Evolutionary conservation across 1,139 yeast genomes (phyloP).

Genomic region (Fermentozyma sake): DNA sequence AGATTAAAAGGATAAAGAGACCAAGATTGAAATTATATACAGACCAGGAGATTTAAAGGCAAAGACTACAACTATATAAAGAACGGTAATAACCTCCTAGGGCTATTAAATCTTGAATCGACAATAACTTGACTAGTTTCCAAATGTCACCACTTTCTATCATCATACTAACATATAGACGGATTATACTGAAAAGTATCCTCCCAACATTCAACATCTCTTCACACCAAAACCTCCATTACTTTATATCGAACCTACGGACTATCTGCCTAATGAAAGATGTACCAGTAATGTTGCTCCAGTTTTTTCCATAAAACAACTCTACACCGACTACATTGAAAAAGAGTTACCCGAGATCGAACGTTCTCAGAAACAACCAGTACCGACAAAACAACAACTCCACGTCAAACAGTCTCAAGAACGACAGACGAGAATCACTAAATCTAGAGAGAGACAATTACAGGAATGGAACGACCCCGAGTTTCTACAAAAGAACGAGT

Average conservation of each 20-base stretch:
- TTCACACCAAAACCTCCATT: constrained; percentile 73
- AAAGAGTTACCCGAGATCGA: constrained; percentile 22
- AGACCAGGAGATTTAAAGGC: no score
- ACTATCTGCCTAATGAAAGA: constrained; percentile 49
- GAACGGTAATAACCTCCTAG: no score
- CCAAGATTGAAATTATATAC: no score
- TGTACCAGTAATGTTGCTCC: constrained; percentile 51
- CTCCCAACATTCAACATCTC: constrained; percentile 58
- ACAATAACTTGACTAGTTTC: no score
- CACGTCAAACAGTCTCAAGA: constrained; percentile 7
- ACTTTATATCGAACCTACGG: constrained; percentile 49
- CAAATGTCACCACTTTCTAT: constrained; percentile 3
- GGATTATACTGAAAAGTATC: constrained; percentile 48
- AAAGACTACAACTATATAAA: no score
- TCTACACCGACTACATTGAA: constrained; percentile 26
- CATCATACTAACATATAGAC: constrained; percentile 10
- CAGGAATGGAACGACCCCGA: constrained; percentile 45
- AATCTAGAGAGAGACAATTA: constrained; percentile 34
- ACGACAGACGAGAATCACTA: constrained; percentile 10
- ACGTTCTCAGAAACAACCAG: constrained; percentile 2
- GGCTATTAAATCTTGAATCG: no score
- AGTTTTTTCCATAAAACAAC: constrained; percentile 34
- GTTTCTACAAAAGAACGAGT: constrained; percentile 49
- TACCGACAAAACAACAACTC: constrained; percentile 8
- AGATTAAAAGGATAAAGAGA: no score